phyloP scores from a whole-genome alignment of 768 basidiomycete genomes.

The Lyophyllum decastes region DNA sequence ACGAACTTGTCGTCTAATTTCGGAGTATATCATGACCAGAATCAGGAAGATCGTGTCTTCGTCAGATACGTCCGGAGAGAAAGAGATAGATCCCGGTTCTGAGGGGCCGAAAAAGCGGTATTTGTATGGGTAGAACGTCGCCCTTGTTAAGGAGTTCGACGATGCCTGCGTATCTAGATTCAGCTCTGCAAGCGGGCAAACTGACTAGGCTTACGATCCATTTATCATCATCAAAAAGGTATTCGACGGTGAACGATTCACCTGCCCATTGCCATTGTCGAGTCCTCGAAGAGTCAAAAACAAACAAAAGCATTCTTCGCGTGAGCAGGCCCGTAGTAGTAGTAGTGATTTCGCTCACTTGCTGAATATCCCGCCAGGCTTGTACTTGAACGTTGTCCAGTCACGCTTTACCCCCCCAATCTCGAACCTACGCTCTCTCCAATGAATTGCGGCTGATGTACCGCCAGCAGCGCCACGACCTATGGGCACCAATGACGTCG shows the following conservation, averaged over 20 bases:
- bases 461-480: no score
- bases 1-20: not conserved
- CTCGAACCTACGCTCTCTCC: constrained; percentile 5
- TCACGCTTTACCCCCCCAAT: constrained; percentile 3
- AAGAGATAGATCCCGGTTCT: not conserved
- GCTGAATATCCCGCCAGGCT: not conserved
- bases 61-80: not conserved
- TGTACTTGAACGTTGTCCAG: not conserved
- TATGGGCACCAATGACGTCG: not conserved
- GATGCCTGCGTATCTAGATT: not conserved
- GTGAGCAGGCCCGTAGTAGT: no score
- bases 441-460: constrained; percentile 1
- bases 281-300: not conserved
- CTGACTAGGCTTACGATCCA: not conserved
- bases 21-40: not conserved
- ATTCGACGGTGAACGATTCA: not conserved
- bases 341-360: not conserved
- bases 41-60: not conserved
- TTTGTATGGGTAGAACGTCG: not conserved
- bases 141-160: not conserved
- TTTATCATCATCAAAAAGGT: not conserved
- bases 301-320: no score
- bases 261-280: constrained; percentile 6
- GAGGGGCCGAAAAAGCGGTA: not conserved
- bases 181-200: not conserved